Evolutionary conservation across 768 basidiomycete species (phyloP), one percentile per base, ranked within the genome.

Genomic region (Saitozyma podzolica): DNA sequence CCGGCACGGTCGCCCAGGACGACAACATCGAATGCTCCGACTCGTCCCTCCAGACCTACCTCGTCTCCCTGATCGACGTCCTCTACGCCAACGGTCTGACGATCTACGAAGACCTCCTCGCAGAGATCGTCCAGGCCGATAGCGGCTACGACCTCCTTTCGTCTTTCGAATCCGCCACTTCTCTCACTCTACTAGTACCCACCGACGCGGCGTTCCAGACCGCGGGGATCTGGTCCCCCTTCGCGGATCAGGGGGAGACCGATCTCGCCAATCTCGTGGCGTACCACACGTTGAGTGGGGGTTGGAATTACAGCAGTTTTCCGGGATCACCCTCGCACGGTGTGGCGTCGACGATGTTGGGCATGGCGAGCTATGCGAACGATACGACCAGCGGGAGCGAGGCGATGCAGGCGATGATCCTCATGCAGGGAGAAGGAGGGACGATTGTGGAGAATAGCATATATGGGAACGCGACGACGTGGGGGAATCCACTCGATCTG

Each of bases 21-120:
- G 56, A 64, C 17, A 57, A 66, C 10, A 56, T 73, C 39, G 64
- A 63, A 14, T 76, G 74, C 59, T 50, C 54, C 54, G 63, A 76
- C 55, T 43, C 48, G 8, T 17, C 55, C 14, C 57, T 76, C 0
- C 61, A 67, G 19, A 51, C 62, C n/a, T 76, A 72, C 56, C 69
- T 76, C 47, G 45, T 68, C 16, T 41, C 57, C 6, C 63, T 76
- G 0, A 65, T 76, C 17, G 74, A 76, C 54, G 43, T 43, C 13
- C 63, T 72, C 40, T 76, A 66, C 55, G 57, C 54, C 45, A 72
- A 70, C 58, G 74, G 74, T 9, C 61, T 73, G 6, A 72, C 72
- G 17, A 66, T 52, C 10, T 76, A 66, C 63, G 74, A 76, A 56
- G 52, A 67, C 42, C 65, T 73, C 48, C 54, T 76, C 11, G 68